phyloP scores from a whole-genome alignment of 495 filamentous ascomycete genomes.

The Penicillium malachiteum region DNA sequence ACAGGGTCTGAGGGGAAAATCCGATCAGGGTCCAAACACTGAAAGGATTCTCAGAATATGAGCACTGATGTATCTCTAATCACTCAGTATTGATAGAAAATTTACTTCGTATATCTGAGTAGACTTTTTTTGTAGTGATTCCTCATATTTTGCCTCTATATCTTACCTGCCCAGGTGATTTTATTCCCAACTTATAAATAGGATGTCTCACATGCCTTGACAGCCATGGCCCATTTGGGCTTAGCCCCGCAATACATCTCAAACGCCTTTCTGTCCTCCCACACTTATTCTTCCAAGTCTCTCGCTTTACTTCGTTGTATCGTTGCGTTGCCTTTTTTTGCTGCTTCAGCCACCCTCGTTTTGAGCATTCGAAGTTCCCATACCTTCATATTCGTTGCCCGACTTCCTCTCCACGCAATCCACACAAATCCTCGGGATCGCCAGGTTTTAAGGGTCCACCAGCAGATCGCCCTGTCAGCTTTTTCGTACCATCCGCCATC shows the following conservation, averaged over 20 bases:
- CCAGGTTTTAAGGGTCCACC: conserved; percentile 17
- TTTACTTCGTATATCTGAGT: too few relatives aligned
- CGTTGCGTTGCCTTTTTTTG: conserved; percentile 1
- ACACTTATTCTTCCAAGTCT: conserved; percentile 2
- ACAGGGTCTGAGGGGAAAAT: neutral
- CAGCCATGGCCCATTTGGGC: conserved; percentile 19
- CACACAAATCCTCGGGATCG: conserved; percentile 19
- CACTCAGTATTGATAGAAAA: too few relatives aligned
- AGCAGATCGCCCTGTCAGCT: conserved; percentile 3
- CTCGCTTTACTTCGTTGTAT: conserved; percentile 15
- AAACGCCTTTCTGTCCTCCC: conserved; percentile 10
- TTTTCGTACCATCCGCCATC: conserved; percentile 11
- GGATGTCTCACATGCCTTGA: conserved; percentile 25
- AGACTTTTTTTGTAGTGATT: too few relatives aligned
- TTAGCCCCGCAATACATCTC: conserved; percentile 24
- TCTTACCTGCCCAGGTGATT: too few relatives aligned
- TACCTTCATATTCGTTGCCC: neutral
- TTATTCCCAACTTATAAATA: conserved; percentile 17
- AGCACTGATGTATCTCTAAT: too few relatives aligned
- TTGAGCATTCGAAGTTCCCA: too few relatives aligned
- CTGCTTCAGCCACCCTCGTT: conserved; percentile 2
- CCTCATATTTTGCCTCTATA: too few relatives aligned
- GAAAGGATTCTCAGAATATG: too few relatives aligned
- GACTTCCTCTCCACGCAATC: neutral
- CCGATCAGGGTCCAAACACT: too few relatives aligned